Evolutionary conservation across 1,284 basidiomycete species (phyloP), one percentile per base, ranked within the genome.

Genomic region (Ganoderma boninense): DNA sequence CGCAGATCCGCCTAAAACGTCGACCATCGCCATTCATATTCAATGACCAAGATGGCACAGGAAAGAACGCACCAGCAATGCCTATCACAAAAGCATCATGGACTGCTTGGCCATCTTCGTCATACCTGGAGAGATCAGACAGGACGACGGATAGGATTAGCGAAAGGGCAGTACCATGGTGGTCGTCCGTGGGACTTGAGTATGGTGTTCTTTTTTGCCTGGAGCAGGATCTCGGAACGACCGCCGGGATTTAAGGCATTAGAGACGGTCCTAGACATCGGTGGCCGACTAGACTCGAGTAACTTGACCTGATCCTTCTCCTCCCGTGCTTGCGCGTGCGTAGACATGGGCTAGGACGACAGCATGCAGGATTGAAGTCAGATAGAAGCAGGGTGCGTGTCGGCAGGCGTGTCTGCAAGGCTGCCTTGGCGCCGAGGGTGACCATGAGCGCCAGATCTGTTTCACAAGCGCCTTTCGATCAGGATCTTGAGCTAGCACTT

Each of bases 51-150:
- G 4, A 20, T 66, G 26, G 71, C 52, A 57, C 56, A 59, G 62
- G 59, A 29, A 61, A 82, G 64, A 74, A 85, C 78, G 80, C 84
- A 89, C 97, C 97, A 74, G 95, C 96, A 75, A 99, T 94, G 11
- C 94, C 97, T 69, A 99, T 93, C 38, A 98, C 95, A 80, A 98
- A 99, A 11, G 95, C 95, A 77, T 91, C 89, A 56, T 85, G 86
- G 14, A 90, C 86, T 23, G 89, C 87, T 63, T 87, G 82, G 2
- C 94, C 94, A 73, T 95, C 89, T 79, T 91, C 88, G 38, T 87
- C 88, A 78, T 95, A 95, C 93, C 93, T 95, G 75, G 54, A 52
- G 8, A 20, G 10, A 38, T 49, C 46, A 60, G 49, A 73, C 44
- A 64, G 71, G 44, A 69, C 57, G 14, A 23, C 23, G 5, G 11